Base-by-base conservation (phyloP, 139 green algal genomes). In the Picochlorum sp. region DNA sequence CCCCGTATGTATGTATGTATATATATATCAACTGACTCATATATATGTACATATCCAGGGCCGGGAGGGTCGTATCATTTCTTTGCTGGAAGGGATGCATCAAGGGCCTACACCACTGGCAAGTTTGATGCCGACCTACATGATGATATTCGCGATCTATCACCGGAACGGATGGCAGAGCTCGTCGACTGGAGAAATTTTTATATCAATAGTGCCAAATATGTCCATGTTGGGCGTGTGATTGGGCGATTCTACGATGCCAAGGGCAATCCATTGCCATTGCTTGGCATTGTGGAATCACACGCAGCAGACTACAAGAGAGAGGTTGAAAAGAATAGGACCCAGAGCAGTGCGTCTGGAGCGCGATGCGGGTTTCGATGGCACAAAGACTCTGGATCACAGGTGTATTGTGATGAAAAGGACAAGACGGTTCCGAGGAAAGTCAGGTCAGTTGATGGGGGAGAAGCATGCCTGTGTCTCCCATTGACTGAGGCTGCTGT, bases 121-220 rank as follows among this genome's bases (percentile, higher is more conserved):
- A 74, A 87, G 51, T 89, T 88, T 45, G 31, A 57, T 20, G 57
- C 49, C 13, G 80, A 88, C 59, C 23, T 86, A n/a, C 77, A 56
- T 4, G 82, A 88, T 52, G 68, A 85, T 21, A 63, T 88, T 10
- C 56, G 20, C 1, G 74, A 73, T 30, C 72, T 90, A 31, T 70
- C 37, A 3, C 49, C 56, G 9, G 79, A 89, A 65, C 61, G 84
- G 45, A 62, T 64, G 41, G 60, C 58, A 13, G 66, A 65, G 3
- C 61, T 90, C 44, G 58, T 81, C 4, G 52, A 75, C 20, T 90
- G 83, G 83, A 54, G 72, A 20, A 66, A 73, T 28, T 90, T 90
- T 60, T 90, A 83, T 26, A 57, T 55, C 44, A 78, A 85, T 44
- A 59, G 71, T 47, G 55, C 55, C 52, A 58, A 78, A 2, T 85